Conservation (phyloP, 2,329 filamentous ascomycete genomes). For the Alternaria sp. region DNA sequence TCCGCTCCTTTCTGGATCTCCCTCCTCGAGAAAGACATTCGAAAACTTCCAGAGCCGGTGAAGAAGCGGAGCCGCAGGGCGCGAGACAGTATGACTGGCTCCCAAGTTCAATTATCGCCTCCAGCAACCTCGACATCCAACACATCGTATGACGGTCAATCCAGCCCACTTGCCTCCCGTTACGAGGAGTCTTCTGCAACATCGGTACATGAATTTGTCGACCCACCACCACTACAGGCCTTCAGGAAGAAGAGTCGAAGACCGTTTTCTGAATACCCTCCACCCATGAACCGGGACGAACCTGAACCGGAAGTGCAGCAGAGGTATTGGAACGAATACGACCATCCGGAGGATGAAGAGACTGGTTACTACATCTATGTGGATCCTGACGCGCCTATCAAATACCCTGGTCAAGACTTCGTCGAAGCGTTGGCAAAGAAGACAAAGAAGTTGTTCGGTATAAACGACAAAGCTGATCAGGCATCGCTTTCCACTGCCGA, state of each 20-base stretch:
- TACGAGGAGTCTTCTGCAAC: constrained; percentile 47
- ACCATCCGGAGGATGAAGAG: constrained; percentile 73
- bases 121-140: constrained; percentile 50
- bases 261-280: constrained; percentile 38
- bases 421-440: constrained; percentile 56
- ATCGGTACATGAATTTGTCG: constrained; percentile 47
- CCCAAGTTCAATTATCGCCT: constrained; percentile 37
- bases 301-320: constrained; percentile 32
- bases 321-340: constrained; percentile 87
- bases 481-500: constrained; percentile 47
- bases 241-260: constrained; percentile 56
- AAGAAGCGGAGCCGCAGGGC: constrained; percentile 40
- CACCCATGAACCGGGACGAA: constrained; percentile 30
- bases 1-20: constrained; percentile 60
- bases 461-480: constrained; percentile 31
- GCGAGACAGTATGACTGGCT: constrained; percentile 33
- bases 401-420: constrained; percentile 71
- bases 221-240: constrained; percentile 52
- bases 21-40: constrained; percentile 60
- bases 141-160: constrained; percentile 50
- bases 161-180: constrained; percentile 40
- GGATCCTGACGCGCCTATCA: constrained; percentile 69
- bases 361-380: constrained; percentile 77
- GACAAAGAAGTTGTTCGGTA: constrained; percentile 37
- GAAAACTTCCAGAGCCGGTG: constrained; percentile 58